Percentiles rank a stretch among this genome's conserved stretches.
These are phyloP conservation scores for Dentipellis fragilis DNA, from an alignment of 768 basidiomycete species.

Conservation along the genomic window DNA sequence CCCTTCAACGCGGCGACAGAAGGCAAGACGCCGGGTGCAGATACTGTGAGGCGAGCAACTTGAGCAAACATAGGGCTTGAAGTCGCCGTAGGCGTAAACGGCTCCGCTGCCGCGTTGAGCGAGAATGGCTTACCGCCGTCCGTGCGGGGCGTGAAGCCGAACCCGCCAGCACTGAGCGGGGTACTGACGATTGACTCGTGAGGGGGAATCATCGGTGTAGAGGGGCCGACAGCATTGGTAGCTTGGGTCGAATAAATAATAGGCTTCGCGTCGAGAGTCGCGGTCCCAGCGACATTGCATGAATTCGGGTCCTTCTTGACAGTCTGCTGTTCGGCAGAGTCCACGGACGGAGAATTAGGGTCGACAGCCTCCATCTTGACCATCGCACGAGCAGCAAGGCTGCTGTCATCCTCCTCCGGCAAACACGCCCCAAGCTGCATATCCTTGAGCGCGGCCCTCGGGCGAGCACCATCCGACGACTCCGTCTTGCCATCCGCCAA, in stretches of 20 bases:
- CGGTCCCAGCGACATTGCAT: not conserved
- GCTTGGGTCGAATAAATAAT: too few species aligned
- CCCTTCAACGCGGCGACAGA: not conserved
- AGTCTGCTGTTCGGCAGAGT: not conserved
- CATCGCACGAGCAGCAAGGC: too few species aligned
- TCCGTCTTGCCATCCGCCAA: not conserved
- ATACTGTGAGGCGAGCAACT: constrained; percentile 1
- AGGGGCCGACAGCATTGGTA: too few species aligned
- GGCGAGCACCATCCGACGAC: not conserved
- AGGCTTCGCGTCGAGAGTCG: not conserved
- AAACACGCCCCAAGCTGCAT: not conserved
- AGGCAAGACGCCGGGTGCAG: constrained; percentile 3
- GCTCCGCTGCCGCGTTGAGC: constrained; percentile 8
- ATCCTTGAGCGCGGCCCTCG: not conserved
- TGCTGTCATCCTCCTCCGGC: not conserved
- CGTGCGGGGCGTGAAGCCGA: too few species aligned
- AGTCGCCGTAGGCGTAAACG: constrained; percentile 12
- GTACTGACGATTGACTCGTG: too few species aligned
- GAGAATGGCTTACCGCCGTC: constrained; percentile 1
- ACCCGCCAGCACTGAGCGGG: too few species aligned
- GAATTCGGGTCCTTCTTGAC: not conserved
- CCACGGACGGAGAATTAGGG: too few species aligned
- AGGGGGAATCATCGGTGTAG: too few species aligned
- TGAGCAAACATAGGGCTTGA: constrained; percentile 2
- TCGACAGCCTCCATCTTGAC: not conserved